These are phyloP conservation scores for Pseudocercospora crystallina DNA, from an alignment of 2,329 filamentous ascomycete species.

Conservation along the genomic window DNA sequence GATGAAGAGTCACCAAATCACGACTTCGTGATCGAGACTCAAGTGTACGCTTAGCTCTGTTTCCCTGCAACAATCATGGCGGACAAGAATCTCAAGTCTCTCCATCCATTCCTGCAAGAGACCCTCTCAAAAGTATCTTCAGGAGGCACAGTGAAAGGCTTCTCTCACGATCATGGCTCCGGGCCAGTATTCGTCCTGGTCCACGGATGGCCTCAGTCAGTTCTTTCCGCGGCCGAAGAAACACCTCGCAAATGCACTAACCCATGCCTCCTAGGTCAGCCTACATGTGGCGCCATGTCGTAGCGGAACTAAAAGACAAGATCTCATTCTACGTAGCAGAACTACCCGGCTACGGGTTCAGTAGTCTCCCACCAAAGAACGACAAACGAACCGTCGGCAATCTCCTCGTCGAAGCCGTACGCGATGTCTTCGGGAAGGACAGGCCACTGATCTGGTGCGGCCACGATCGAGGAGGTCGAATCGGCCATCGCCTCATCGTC, in stretches of 20 bases:
- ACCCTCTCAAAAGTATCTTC: constrained; percentile 29
- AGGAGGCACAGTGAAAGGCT: constrained; percentile 35
- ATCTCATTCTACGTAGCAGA: constrained; percentile 50
- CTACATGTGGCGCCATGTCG: constrained; percentile 38
- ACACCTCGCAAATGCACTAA: too few relatives aligned
- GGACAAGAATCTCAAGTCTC: constrained; percentile 27
- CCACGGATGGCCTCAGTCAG: constrained; percentile 51
- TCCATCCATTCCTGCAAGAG: constrained; percentile 32
- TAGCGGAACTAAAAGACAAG: constrained; percentile 39
- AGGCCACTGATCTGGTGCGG: constrained; percentile 47
- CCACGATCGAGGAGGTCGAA: constrained; percentile 53
- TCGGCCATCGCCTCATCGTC: constrained; percentile 51
- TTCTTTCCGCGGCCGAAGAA: too few relatives aligned
- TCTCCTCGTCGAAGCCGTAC: constrained; percentile 44
- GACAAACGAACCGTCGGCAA: constrained; percentile 44
- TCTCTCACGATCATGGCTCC: constrained; percentile 33
- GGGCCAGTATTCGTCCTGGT: constrained; percentile 44
- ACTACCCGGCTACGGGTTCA: constrained; percentile 50
- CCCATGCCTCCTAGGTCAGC: too few relatives aligned
- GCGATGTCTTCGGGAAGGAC: constrained; percentile 33
- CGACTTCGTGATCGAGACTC: too few relatives aligned
- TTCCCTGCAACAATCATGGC: constrained; percentile 24
- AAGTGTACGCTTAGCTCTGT: too few relatives aligned
- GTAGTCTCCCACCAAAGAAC: constrained; percentile 34
- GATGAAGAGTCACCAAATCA: too few relatives aligned